Evolutionary conservation across 2,329 filamentous ascomycete genomes (phyloP).

Genomic region (Exophiala lecanii-corni): DNA sequence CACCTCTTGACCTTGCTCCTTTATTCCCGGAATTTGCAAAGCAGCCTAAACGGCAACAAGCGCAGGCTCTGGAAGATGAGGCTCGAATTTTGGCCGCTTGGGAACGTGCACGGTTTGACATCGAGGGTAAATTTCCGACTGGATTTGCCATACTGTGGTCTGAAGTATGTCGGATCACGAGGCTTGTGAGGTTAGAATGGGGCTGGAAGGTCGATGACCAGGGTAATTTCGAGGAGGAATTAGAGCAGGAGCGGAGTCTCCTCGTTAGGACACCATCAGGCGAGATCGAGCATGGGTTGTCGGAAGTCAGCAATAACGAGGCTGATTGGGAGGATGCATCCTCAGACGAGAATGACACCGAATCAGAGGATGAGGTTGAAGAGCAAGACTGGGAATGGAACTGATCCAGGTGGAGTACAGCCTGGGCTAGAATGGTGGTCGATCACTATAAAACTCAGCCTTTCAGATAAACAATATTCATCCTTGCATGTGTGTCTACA

Average conservation of each 20-base stretch:
- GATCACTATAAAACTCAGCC: too few species aligned
- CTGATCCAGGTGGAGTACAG: too few species aligned
- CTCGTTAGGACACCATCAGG: too few species aligned
- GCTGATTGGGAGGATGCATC: neutral
- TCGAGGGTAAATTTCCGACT: neutral
- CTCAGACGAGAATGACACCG: neutral
- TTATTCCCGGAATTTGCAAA: neutral
- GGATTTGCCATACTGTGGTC: neutral
- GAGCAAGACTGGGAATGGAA: too few species aligned
- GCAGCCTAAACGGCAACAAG: neutral
- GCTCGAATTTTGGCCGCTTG: neutral
- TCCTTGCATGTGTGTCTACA: too few species aligned
- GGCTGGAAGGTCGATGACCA: neutral
- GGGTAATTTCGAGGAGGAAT: too few species aligned
- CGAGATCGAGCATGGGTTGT: too few species aligned
- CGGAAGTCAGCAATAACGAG: too few species aligned
- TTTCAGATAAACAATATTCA: too few species aligned
- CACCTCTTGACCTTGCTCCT: neutral
- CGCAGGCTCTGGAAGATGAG: neutral
- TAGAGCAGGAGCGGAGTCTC: too few species aligned
- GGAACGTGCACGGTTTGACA: neutral
- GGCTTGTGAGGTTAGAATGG: neutral
- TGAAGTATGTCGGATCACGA: neutral
- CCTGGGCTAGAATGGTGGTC: too few species aligned
- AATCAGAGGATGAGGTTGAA: too few species aligned